These are phyloP conservation scores for Jamesozyma spencerorum DNA, from an alignment of 805 yeast genomes.

Conservation along the genomic window DNA sequence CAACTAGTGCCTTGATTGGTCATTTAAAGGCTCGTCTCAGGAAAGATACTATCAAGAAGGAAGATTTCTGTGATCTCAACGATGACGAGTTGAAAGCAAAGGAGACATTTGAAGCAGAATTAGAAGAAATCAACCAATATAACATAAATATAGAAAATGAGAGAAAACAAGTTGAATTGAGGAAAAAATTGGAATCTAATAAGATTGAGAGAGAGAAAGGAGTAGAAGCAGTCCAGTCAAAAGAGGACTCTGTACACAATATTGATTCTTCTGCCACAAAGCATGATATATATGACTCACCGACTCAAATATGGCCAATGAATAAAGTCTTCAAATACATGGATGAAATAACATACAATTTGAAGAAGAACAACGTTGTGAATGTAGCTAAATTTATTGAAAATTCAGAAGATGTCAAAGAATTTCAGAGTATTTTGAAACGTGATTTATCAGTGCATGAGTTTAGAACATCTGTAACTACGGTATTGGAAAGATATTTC, in stretches of 20 bases:
- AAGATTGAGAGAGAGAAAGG: constrained; percentile 9
- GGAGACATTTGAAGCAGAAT: constrained; percentile 9
- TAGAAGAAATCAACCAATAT: constrained; percentile 16
- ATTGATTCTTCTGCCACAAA: background rate
- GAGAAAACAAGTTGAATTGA: constrained; percentile 18
- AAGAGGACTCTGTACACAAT: no score
- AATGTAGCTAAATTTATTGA: constrained; percentile 11
- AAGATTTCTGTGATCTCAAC: constrained; percentile 46
- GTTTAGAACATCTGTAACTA: constrained; percentile 7
- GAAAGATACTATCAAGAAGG: constrained; percentile 40
- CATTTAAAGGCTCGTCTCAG: constrained; percentile 46
- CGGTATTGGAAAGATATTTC: constrained; percentile 10
- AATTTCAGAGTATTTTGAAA: constrained; percentile 6
- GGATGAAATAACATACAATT: constrained; percentile 13
- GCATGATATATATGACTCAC: background rate
- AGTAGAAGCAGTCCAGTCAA: no score
- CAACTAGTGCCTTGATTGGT: constrained; percentile 64
- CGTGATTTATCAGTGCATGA: constrained; percentile 8
- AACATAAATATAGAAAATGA: constrained; percentile 15
- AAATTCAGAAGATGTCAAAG: constrained; percentile 7
- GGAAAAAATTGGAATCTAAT: constrained; percentile 17
- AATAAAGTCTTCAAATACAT: constrained; percentile 14
- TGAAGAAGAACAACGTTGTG: constrained; percentile 11
- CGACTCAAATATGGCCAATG: constrained; percentile 9
- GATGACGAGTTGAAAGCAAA: constrained; percentile 14